Base-by-base conservation (phyloP, 148 eudicot genomes). In the Euryodendron excelsum region DNA sequence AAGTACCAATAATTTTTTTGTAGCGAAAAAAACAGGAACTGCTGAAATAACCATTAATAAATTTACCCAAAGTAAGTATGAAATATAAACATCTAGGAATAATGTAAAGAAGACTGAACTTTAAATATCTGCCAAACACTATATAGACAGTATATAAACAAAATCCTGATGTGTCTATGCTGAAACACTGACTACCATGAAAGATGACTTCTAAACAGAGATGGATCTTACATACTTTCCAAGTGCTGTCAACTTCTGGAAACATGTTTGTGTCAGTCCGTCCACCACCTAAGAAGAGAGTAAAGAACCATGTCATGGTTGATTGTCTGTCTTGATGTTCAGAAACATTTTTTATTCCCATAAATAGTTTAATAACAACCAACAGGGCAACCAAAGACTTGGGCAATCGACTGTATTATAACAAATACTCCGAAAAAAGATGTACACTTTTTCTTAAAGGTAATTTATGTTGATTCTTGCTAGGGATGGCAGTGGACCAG, bases 171-270 rank as follows among this genome's bases (percentile, higher is more conserved):
- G 41, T 1, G 3, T 53, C 8, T 8, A 28, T 0, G 3, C 28
- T 72, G 45, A 55, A 3, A 58, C 9, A 74, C 8, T 28, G 25
- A 60, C 33, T 36, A 74, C 50, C 39, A 37, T 25, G 18, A 69
- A 58, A 23, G 45, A 53, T 36, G 25, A 25, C 31, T 65, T 63
- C 68, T 64, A 39, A 33, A 48, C n/a, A 66, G 14, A 82, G 55
- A 69, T 70, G 34, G 74, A 53, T 52, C 69, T 64, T 31, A 81
- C 92, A 60, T 89, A 94, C 98, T 84, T 92, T 92, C 98, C 98
- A 94, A 65, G 88, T 88, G 80, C 98, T 94, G 76, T 90, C 95
- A 45, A 81, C 97, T 83, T 94, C 96, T 59, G 98, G 98, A 82
- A 94, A 94, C 90, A 94, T 90, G 91, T 85, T 85, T 66, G 89